Conservation (phyloP, 306 rosid species). For the Corylus americana region DNA sequence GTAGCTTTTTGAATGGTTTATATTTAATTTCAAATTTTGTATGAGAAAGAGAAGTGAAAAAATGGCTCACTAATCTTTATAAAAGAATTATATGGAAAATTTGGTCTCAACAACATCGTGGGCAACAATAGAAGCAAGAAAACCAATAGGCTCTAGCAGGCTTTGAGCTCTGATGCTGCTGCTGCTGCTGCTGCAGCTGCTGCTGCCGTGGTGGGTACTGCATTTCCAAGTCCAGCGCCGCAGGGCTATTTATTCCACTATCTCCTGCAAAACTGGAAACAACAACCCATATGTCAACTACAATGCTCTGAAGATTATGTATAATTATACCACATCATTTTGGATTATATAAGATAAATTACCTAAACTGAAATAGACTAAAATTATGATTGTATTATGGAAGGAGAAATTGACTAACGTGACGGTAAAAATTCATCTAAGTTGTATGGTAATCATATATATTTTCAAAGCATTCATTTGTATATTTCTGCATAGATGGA, state of each 20-base stretch:
- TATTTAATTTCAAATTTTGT: too few relatives aligned
- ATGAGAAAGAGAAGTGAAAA: not conserved
- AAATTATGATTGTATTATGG: too few relatives aligned
- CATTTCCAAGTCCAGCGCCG: conserved; percentile 26
- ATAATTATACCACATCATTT: too few relatives aligned
- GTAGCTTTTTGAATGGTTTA: too few relatives aligned
- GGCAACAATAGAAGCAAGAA: conserved; percentile 32
- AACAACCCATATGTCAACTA: conserved; percentile 1
- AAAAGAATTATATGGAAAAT: not conserved
- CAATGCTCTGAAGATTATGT: not conserved
- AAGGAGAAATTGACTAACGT: not conserved
- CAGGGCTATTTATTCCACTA: conserved; percentile 37
- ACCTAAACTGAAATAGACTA: too few relatives aligned
- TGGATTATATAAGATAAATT: too few relatives aligned
- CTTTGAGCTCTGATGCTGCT: conserved; percentile 4
- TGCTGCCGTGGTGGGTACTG: conserved; percentile 19
- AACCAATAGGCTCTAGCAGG: conserved; percentile 24
- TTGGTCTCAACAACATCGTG: conserved; percentile 33
- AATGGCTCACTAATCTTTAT: not conserved
- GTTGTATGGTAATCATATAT: too few relatives aligned
- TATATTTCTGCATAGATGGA: not conserved
- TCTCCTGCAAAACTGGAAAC: conserved; percentile 44
- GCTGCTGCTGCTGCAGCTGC: not conserved
- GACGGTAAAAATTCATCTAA: too few relatives aligned
- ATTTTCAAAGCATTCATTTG: too few relatives aligned